Evolutionary conservation across 2,329 filamentous ascomycete species (phyloP), one percentile per base, ranked within the genome.

Genomic region (Calonectria leucothoes): DNA sequence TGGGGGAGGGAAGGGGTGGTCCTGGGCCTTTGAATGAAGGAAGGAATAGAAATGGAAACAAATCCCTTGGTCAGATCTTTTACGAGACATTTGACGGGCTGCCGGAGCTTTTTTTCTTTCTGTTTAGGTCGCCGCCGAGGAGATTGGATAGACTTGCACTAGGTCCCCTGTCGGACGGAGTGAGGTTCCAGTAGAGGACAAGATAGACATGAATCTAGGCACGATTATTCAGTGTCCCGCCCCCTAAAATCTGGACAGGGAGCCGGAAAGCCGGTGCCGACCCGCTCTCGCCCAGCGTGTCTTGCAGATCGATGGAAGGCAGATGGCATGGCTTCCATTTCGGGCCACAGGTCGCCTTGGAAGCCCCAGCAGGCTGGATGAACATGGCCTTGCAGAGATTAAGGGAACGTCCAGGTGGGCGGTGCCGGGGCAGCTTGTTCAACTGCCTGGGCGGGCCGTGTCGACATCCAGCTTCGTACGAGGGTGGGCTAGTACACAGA

Each of bases 1-100:
- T 35, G n/a, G n/a, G n/a, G n/a, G n/a, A n/a, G n/a, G n/a, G n/a
- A 23, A 33, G 12, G 29, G 55, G n/a, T 59, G 33, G 55, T 37
- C 20, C 31, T 23, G 15, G 23, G 55, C 55, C 55, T 59, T 35
- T 59, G 23, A 23, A 57, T 35, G 35, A 45, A n/a, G 17, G 48
- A 42, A 55, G 48, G 25, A 65, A 66, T 64, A 31, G 37, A 66
- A 70, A 70, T 70, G 14, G 68, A 65, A 70, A 55, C 37, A 59
- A 27, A 66, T 31, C 35, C 52, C 51, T 65, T 70, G 61, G 68
- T 61, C 29, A 48, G 23, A 15, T 10, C 20, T 39, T 29, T 27
- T 23, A 29, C 31, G 7, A 25, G 39, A 51, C 17, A 3, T 51
- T 45, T n/a, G 31, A 51, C 42, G 55, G 55, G 55, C 23, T 23